Percentiles rank a stretch among this genome's conserved stretches.
phyloP scores from a whole-genome alignment of 345 rosid genomes.

The Geranium rotundifolium region DNA sequence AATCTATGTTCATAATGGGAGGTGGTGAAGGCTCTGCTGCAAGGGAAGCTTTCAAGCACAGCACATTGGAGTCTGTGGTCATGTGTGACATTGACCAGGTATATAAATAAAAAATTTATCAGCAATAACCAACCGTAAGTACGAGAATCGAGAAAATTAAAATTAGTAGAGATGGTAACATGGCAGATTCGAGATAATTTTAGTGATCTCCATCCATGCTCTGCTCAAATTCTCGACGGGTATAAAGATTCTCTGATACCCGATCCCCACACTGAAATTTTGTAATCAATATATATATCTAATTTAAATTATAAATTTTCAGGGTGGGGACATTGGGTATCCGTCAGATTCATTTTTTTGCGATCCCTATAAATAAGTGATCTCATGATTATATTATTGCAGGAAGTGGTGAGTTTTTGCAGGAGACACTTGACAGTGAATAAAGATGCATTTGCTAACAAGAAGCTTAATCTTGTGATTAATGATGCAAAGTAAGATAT shows the following conservation, averaged over 20 bases:
- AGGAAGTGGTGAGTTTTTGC: constrained; percentile 95
- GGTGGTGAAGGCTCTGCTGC: constrained; percentile 99
- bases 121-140: neutral
- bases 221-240: too few relatives aligned
- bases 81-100: constrained; percentile 98
- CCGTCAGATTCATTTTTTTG: too few relatives aligned
- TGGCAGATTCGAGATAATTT: too few relatives aligned
- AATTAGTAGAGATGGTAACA: neutral
- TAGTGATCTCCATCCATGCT: too few relatives aligned
- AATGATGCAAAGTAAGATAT: constrained; percentile 73
- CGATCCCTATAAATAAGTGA: neutral
- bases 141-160: too few relatives aligned
- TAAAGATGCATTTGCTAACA: constrained; percentile 59
- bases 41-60: constrained; percentile 80
- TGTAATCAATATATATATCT: too few relatives aligned
- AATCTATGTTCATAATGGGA: constrained; percentile 78
- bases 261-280: too few relatives aligned
- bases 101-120: neutral
- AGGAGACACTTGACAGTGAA: constrained; percentile 53
- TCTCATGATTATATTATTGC: constrained; percentile 4
- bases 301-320: too few relatives aligned
- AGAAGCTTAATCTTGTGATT: constrained; percentile 68
- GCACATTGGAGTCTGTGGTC: constrained; percentile 56
- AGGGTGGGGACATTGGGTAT: too few relatives aligned
- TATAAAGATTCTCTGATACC: too few relatives aligned